Percentiles rank a stretch among this genome's conserved stretches.
Evolutionary conservation across 2,329 filamentous ascomycete species (phyloP).

Genomic region (Fusarium virguliforme): DNA sequence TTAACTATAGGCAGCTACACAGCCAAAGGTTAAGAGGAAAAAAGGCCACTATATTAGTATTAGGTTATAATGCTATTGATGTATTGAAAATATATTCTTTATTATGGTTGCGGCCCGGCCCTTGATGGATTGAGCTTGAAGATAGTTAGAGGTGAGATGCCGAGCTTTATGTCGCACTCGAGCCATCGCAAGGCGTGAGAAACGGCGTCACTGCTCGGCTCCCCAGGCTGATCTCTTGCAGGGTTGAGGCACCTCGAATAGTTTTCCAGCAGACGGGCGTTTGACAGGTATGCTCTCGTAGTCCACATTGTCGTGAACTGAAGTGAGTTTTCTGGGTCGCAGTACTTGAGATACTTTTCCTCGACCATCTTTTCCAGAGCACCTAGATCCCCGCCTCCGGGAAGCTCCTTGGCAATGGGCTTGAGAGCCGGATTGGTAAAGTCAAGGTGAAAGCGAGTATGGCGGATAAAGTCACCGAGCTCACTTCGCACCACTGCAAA

Average conservation of each 20-base stretch:
- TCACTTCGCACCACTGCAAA: slow-evolving; percentile 61
- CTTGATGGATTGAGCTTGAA: too few relatives aligned
- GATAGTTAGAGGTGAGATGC: slow-evolving; percentile 50
- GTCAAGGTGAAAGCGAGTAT: slow-evolving; percentile 55
- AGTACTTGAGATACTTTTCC: slow-evolving; percentile 62
- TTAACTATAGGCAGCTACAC: too few relatives aligned
- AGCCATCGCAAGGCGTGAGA: slow-evolving; percentile 55
- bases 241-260: slow-evolving; percentile 54
- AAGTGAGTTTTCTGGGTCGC: slow-evolving; percentile 57
- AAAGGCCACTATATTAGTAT: too few relatives aligned
- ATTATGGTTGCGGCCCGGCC: too few relatives aligned
- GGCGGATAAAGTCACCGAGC: slow-evolving; percentile 59
- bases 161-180: slow-evolving; percentile 57
- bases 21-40: too few relatives aligned
- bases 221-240: slow-evolving; percentile 47
- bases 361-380: slow-evolving; percentile 61
- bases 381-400: slow-evolving; percentile 52
- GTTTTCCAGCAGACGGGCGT: slow-evolving; percentile 65
- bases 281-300: slow-evolving; percentile 63
- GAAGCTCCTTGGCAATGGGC: slow-evolving; percentile 42
- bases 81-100: too few relatives aligned
- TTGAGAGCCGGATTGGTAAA: slow-evolving; percentile 56
- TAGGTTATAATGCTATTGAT: too few relatives aligned
- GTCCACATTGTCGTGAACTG: slow-evolving; percentile 62
- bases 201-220: slow-evolving; percentile 52